Evolutionary conservation across 768 basidiomycete species (phyloP).

Genomic region (Termitomyces sp.): DNA sequence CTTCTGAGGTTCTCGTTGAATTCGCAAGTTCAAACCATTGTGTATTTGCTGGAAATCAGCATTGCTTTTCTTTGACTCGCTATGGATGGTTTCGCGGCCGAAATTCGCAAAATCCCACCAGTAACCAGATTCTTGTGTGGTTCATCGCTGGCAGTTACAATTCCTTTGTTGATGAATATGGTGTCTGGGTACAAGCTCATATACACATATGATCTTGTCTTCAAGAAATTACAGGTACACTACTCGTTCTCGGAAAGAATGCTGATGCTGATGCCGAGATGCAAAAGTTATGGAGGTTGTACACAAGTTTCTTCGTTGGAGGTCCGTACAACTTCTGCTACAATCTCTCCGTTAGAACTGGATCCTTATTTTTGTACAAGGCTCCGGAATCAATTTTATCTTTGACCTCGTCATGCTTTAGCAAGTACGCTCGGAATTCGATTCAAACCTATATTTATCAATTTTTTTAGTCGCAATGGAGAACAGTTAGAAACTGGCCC

Average conservation of each 20-base stretch:
- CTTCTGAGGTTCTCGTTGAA: background rate
- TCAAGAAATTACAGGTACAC: conserved; percentile 50
- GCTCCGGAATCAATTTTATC: conserved; percentile 48
- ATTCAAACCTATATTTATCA: background rate
- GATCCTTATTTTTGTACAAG: conserved; percentile 17
- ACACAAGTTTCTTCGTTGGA: conserved; percentile 73
- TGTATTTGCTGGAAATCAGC: no score
- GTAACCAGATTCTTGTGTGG: conserved; percentile 70
- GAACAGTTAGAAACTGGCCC: conserved; percentile 61
- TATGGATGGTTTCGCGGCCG: conserved; percentile 49
- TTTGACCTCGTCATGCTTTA: conserved; percentile 75
- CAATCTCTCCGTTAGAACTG: background rate
- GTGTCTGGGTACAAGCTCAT: conserved; percentile 50
- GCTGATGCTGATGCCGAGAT: background rate
- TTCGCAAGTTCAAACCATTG: no score
- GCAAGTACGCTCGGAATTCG: conserved; percentile 30
- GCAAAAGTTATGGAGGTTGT: conserved; percentile 68
- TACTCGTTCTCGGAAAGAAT: background rate
- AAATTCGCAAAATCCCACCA: conserved; percentile 79
- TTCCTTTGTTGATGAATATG: conserved; percentile 52
- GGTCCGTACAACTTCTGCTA: conserved; percentile 29
- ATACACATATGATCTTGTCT: conserved; percentile 46
- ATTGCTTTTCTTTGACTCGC: background rate
- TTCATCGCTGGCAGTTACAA: conserved; percentile 57
- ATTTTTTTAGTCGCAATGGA: conserved; percentile 50